phyloP scores from a whole-genome alignment of 2,329 filamentous ascomycete genomes.

The Trichocomaceae sp. region DNA sequence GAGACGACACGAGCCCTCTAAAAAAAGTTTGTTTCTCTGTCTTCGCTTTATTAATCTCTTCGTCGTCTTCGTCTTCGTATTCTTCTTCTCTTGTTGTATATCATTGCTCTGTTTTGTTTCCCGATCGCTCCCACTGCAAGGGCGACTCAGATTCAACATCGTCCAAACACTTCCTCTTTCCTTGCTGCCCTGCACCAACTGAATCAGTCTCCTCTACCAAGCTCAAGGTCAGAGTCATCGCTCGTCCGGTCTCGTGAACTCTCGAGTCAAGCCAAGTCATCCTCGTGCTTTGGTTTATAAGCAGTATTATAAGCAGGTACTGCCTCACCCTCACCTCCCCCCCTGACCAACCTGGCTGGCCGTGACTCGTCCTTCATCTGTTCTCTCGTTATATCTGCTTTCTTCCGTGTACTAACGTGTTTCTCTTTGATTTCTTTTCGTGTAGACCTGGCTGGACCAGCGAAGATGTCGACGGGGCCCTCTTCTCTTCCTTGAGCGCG shows the following conservation, averaged over 20 bases:
- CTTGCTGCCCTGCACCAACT: conserved; percentile 1
- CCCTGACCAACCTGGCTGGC: background rate
- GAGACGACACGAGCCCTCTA: too few species aligned
- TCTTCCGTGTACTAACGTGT: background rate
- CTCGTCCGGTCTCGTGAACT: conserved; percentile 8
- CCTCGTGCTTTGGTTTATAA: conserved; percentile 3
- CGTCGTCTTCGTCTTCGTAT: too few species aligned
- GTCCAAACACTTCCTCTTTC: conserved; percentile 2
- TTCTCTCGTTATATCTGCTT: background rate
- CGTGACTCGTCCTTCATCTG: background rate
- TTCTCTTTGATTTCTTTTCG: background rate
- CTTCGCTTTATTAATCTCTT: too few species aligned
- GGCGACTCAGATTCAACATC: conserved; percentile 12
- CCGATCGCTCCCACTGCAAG: background rate
- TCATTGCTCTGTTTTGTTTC: background rate
- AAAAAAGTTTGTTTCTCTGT: too few species aligned
- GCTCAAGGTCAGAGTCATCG: background rate
- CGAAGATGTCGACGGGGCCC: conserved; percentile 29
- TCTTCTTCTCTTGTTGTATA: background rate
- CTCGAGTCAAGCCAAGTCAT: background rate
- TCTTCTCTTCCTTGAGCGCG: conserved; percentile 29
- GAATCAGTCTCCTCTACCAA: background rate
- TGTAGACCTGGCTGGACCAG: conserved; percentile 13
- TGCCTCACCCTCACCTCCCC: background rate
- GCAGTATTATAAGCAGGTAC: conserved; percentile 14